These are phyloP conservation scores for Pleurotus giganteus DNA, from an alignment of 768 basidiomycete genomes.

Conservation along the genomic window DNA sequence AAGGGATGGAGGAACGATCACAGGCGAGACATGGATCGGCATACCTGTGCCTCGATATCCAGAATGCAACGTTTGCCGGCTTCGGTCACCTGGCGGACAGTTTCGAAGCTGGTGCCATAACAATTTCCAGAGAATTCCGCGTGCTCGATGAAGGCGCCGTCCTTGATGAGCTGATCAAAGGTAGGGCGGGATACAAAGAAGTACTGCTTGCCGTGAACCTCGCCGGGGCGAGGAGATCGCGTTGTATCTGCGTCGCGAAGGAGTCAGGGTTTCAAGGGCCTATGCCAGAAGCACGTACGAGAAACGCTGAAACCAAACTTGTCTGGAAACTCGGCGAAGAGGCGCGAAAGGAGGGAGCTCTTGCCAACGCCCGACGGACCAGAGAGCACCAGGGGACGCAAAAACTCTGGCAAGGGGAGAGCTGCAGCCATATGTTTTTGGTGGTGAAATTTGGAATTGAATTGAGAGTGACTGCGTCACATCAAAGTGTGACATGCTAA, in stretches of 20 bases:
- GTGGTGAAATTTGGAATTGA: not conserved
- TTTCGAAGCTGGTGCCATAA: conserved; percentile 88
- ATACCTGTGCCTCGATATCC: conserved; percentile 94
- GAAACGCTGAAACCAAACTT: conserved; percentile 93
- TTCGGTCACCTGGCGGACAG: conserved; percentile 65
- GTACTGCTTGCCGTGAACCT: conserved; percentile 81
- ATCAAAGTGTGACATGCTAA: conserved; percentile 3
- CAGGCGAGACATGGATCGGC: conserved; percentile 16
- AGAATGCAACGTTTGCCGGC: conserved; percentile 83
- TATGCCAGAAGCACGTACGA: conserved; percentile 48
- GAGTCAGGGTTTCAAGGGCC: conserved; percentile 12
- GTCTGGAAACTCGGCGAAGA: conserved; percentile 79
- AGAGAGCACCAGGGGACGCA: conserved; percentile 82
- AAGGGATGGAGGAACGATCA: conserved; percentile 8
- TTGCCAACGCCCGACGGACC: conserved; percentile 95
- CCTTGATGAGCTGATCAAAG: conserved; percentile 67
- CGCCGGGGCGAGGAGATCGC: conserved; percentile 77
- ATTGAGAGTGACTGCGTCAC: conserved; percentile 1
- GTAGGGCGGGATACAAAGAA: conserved; percentile 73
- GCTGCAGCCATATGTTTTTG: conserved; percentile 3
- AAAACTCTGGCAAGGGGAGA: conserved; percentile 33
- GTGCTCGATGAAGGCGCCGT: conserved; percentile 87
- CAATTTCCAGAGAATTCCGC: conserved; percentile 91
- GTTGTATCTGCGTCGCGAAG: conserved; percentile 72
- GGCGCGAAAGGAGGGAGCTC: conserved; percentile 79